Evolutionary conservation across 208 protist species (phyloP).

Genomic region (Crithidia mellificae): DNA sequence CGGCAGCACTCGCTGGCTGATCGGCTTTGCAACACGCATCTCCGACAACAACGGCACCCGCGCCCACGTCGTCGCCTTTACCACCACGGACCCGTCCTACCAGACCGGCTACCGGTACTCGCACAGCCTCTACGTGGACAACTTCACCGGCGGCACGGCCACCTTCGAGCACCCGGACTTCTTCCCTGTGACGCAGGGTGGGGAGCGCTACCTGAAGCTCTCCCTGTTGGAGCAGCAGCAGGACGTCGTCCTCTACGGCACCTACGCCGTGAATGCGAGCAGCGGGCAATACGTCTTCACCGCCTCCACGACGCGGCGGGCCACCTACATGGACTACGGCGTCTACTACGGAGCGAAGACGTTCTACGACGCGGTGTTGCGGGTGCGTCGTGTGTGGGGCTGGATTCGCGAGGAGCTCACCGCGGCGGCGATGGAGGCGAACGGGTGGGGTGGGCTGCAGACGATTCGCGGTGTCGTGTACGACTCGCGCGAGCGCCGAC

Average conservation of each 20-base stretch:
- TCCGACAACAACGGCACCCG: slow-evolving; percentile 30
- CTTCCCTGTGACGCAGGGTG: slow-evolving; percentile 25
- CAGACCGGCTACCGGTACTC: slow-evolving; percentile 44
- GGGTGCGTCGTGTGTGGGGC: slow-evolving; percentile 37
- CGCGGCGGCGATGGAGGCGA: slow-evolving; percentile 18
- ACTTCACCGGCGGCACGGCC: slow-evolving; percentile 16
- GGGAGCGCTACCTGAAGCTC: slow-evolving; percentile 37
- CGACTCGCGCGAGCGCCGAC: slow-evolving; percentile 28
- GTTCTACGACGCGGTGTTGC: slow-evolving; percentile 42
- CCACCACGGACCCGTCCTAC: slow-evolving; percentile 44
- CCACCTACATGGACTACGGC: slow-evolving; percentile 47
- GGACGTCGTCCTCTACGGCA: slow-evolving; percentile 40
- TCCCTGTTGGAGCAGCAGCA: slow-evolving; percentile 41
- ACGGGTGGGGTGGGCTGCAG: slow-evolving; percentile 45
- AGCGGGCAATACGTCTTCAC: slow-evolving; percentile 34
- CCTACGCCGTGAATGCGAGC: slow-evolving; percentile 12
- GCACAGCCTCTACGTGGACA: slow-evolving; percentile 40
- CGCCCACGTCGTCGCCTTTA: slow-evolving; percentile 48
- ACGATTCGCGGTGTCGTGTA: slow-evolving; percentile 45
- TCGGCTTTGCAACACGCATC: slow-evolving; percentile 47
- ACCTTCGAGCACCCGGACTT: slow-evolving; percentile 57
- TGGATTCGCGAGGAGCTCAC: slow-evolving; percentile 44
- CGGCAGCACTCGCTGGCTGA: slow-evolving; percentile 34
- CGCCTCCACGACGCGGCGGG: slow-evolving; percentile 18
- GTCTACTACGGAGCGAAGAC: slow-evolving; percentile 39